A percentile compares a stretch with the other conserved stretches of the same genome.
These are phyloP conservation scores for Fraxinus velutina DNA, from an alignment of 305 asterid species.

Conservation along the genomic window DNA sequence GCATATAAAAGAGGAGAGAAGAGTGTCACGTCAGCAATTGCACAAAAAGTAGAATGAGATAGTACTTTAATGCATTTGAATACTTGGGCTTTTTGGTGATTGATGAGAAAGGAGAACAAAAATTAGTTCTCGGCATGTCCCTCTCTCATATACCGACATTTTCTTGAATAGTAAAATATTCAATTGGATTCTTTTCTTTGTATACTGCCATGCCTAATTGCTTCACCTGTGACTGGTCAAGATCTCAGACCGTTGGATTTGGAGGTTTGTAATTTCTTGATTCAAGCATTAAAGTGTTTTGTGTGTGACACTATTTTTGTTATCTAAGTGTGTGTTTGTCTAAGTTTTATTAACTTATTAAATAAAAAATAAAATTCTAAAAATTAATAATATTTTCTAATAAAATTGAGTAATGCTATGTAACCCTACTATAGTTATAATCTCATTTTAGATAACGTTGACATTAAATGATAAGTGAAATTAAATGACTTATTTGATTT, in stretches of 20 bases:
- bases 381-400: neutral
- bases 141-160: neutral
- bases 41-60: neutral
- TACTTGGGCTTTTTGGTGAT: neutral
- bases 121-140: neutral
- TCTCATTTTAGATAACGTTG: too few relatives aligned
- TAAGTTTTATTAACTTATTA: neutral
- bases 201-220: neutral
- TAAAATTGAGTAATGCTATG: too few relatives aligned
- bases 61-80: neutral
- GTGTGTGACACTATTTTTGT: neutral
- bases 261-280: neutral
- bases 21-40: conserved; percentile 3
- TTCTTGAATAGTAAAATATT: neutral
- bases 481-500: too few relatives aligned
- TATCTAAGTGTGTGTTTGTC: neutral
- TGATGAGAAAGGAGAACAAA: neutral
- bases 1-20: neutral
- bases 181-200: neutral
- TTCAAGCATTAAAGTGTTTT: neutral
- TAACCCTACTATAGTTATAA: too few relatives aligned
- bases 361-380: too few relatives aligned
- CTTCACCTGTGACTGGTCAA: neutral
- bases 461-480: too few relatives aligned
- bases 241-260: neutral